Conservation (phyloP, 768 basidiomycete genomes). For the Suillus occidentalis region DNA sequence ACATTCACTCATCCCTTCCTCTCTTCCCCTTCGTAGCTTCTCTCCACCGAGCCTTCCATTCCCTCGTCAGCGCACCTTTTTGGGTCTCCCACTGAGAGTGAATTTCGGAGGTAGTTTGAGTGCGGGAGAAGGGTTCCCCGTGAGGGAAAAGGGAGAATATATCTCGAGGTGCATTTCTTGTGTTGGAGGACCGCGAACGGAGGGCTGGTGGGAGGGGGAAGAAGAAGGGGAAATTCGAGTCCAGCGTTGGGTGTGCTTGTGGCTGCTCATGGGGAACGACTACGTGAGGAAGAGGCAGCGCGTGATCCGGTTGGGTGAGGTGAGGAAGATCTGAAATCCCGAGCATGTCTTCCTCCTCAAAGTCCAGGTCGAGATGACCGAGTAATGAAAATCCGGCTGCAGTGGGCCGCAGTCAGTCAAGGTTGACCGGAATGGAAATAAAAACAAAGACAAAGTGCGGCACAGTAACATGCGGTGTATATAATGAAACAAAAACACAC, state of each 20-base stretch:
- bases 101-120: constrained; percentile 46
- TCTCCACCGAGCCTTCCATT: constrained; percentile 76
- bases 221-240: constrained; percentile 59
- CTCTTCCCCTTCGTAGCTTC: constrained; percentile 70
- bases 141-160: constrained; percentile 24
- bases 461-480: neutral
- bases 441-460: neutral
- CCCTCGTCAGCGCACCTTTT: constrained; percentile 65
- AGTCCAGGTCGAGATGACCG: constrained; percentile 70
- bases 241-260: constrained; percentile 37
- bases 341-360: constrained; percentile 59
- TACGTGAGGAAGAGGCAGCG: constrained; percentile 1
- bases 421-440: neutral
- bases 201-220: constrained; percentile 49
- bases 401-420: neutral
- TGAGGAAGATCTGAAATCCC: constrained; percentile 25
- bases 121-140: constrained; percentile 39
- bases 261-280: constrained; percentile 7
- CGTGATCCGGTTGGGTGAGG: constrained; percentile 11
- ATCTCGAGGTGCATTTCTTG: constrained; percentile 20
- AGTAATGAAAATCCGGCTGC: constrained; percentile 74
- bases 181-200: constrained; percentile 17
- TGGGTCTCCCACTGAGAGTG: constrained; percentile 68
- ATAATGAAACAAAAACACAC: constrained; percentile 35
- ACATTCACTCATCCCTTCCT: constrained; percentile 42